Evolutionary conservation across 2,329 filamentous ascomycete species (phyloP).

Genomic region (Apiospora rasikravindrae): DNA sequence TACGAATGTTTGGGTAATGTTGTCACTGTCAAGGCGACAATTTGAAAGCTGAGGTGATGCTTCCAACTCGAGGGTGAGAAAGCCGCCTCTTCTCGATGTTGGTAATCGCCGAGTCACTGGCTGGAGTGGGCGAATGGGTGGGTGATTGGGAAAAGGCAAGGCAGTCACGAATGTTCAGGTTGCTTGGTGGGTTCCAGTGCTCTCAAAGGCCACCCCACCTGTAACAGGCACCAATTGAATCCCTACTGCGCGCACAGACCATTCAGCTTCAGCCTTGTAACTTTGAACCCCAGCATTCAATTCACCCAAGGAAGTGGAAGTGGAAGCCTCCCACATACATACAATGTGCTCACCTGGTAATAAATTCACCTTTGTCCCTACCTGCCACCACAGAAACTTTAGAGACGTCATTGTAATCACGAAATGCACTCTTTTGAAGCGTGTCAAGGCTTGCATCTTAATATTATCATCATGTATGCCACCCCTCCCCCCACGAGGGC

Average conservation of each 20-base stretch:
- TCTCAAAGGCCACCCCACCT: neutral
- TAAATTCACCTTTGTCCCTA: neutral
- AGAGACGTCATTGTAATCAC: neutral
- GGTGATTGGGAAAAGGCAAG: slow-evolving; percentile 2
- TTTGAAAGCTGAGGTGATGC: neutral
- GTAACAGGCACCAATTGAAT: neutral
- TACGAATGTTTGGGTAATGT: neutral
- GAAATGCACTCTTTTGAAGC: neutral
- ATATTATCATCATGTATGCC: neutral
- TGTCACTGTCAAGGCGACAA: neutral
- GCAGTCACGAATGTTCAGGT: neutral
- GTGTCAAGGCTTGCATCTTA: neutral
- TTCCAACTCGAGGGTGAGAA: neutral
- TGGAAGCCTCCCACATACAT: neutral
- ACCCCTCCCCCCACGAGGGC: neutral
- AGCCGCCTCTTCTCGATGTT: neutral
- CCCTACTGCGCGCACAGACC: neutral
- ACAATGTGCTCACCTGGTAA: neutral
- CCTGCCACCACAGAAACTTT: neutral
- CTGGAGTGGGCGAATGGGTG: neutral
- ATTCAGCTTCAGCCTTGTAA: slow-evolving; percentile 16
- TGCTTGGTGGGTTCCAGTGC: neutral
- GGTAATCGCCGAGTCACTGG: neutral
- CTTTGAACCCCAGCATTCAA: neutral
- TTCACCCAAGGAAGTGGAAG: no score